Conservation (phyloP, 257 asterid genomes). For the Solanum bulbocastanum region DNA sequence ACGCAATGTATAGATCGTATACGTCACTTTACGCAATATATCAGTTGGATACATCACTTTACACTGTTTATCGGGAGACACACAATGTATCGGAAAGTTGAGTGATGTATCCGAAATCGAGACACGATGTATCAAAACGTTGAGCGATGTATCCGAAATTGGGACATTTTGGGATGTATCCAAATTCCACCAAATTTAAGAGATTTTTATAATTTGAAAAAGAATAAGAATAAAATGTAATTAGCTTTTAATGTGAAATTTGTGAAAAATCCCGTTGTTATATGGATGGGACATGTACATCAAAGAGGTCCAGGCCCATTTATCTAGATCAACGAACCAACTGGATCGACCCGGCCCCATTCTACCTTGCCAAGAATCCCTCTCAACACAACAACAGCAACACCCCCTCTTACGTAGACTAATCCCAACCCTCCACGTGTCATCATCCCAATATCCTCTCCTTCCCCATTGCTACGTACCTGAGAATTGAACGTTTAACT, state of each 20-base stretch:
- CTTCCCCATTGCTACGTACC: background rate
- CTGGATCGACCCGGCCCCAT: background rate
- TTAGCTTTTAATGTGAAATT: too few species aligned
- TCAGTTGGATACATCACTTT: too few species aligned
- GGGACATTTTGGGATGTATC: background rate
- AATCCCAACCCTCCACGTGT: background rate
- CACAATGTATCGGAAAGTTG: accelerated
- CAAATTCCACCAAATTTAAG: background rate
- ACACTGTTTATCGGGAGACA: accelerated
- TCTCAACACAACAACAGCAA: background rate
- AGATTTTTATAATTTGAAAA: too few species aligned
- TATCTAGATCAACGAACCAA: background rate
- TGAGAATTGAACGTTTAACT: slow-evolving; percentile 13
- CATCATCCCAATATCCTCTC: background rate
- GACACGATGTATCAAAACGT: too few species aligned
- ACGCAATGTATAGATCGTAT: too few species aligned
- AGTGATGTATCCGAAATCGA: too few species aligned
- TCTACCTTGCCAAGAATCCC: slow-evolving; percentile 1
- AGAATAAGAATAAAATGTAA: background rate
- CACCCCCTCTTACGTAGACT: background rate
- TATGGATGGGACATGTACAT: slow-evolving; percentile 28
- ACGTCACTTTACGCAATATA: too few species aligned
- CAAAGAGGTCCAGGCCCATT: slow-evolving; percentile 12
- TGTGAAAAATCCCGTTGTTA: background rate
- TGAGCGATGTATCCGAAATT: accelerated